phyloP scores from a whole-genome alignment of 805 yeast genomes.

The Candida maltosa region DNA sequence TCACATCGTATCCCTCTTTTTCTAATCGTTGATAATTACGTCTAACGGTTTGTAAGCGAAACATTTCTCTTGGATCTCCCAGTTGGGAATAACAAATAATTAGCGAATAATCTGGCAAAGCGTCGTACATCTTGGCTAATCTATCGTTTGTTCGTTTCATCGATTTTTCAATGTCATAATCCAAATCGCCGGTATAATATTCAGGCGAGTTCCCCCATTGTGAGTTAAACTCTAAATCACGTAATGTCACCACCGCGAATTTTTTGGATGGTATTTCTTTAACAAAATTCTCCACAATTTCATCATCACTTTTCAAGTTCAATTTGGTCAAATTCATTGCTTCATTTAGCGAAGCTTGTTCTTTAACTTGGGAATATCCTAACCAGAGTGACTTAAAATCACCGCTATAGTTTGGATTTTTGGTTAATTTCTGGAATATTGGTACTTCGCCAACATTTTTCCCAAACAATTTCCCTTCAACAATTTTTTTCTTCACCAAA shows the following conservation, averaged over 20 bases:
- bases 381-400: conserved; percentile 16
- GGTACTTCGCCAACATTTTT: conserved; percentile 21
- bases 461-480: conserved; percentile 69
- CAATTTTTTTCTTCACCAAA: conserved; percentile 64
- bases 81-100: conserved; percentile 61
- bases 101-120: conserved; percentile 56
- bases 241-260: conserved; percentile 52
- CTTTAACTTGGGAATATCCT: conserved; percentile 22
- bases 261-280: conserved; percentile 38
- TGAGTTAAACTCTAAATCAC: conserved; percentile 52
- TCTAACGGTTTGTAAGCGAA: conserved; percentile 41
- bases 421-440: conserved; percentile 19
- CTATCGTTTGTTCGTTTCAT: conserved; percentile 39
- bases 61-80: conserved; percentile 55
- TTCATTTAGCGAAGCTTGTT: conserved; percentile 15
- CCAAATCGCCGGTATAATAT: conserved; percentile 17
- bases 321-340: conserved; percentile 19
- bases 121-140: conserved; percentile 45
- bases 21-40: conserved; percentile 42
- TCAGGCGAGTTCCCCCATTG: conserved; percentile 22
- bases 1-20: conserved; percentile 39
- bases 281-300: conserved; percentile 43
- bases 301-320: conserved; percentile 58
- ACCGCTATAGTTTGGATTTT: not conserved
- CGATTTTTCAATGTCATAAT: conserved; percentile 10